Percentiles rank a stretch among this genome's conserved stretches.
Conservation (phyloP, 1,139 yeast genomes). For the Debaryomycetaceae sp. region DNA sequence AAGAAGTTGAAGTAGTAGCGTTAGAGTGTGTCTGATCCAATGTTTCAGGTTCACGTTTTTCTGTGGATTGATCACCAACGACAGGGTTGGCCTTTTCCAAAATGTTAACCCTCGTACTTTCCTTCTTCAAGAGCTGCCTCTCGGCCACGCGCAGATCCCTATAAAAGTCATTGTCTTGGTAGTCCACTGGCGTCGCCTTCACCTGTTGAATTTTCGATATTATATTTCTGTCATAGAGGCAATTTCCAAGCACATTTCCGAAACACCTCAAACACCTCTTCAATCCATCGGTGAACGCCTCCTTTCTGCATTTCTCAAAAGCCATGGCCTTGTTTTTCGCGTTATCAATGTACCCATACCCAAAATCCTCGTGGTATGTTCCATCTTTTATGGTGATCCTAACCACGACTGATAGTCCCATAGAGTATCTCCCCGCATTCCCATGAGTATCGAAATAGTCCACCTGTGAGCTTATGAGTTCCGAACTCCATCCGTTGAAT, state of each 20-base stretch:
- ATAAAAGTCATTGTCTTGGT: conserved; percentile 45
- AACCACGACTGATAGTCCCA: conserved; percentile 70
- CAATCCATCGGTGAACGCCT: conserved; percentile 77
- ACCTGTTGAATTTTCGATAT: conserved; percentile 54
- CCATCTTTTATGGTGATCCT: conserved; percentile 73
- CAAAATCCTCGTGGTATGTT: conserved; percentile 75
- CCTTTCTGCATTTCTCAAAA: conserved; percentile 77
- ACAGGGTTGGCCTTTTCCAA: conserved; percentile 1
- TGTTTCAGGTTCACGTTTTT: neutral
- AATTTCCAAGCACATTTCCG: conserved; percentile 78
- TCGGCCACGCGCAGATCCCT: conserved; percentile 35
- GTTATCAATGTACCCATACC: conserved; percentile 76
- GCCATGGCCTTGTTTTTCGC: conserved; percentile 69
- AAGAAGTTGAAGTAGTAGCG: conserved; percentile 2
- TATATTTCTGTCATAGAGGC: conserved; percentile 69
- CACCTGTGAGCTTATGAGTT: conserved; percentile 59
- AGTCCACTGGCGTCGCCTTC: conserved; percentile 50
- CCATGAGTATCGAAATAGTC: conserved; percentile 67
- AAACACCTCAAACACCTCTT: conserved; percentile 74
- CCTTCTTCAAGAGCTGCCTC: conserved; percentile 22
- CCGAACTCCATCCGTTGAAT: conserved; percentile 78
- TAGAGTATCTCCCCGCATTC: conserved; percentile 48
- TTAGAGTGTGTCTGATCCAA: conserved; percentile 1
- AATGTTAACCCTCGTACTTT: conserved; percentile 6
- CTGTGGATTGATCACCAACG: neutral